Percentiles rank a stretch among this genome's conserved stretches.
These are phyloP conservation scores for Lichtheimia hyalospora DNA, from an alignment of 371 early-diverging fungal species.

Conservation along the genomic window DNA sequence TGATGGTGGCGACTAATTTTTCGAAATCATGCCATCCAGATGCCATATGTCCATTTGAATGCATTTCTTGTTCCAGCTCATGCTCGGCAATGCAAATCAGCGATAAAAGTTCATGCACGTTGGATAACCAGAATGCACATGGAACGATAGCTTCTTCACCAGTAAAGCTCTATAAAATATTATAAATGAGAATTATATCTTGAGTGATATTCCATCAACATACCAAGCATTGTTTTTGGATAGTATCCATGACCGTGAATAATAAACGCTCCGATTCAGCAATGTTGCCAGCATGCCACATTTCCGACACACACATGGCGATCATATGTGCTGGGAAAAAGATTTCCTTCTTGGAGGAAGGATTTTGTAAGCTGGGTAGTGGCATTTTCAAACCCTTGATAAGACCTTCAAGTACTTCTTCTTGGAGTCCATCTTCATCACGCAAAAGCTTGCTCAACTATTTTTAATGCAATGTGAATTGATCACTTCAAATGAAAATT, in stretches of 20 bases:
- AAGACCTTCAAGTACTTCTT: constrained; percentile 87
- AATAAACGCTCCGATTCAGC: constrained; percentile 80
- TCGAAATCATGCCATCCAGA: constrained; percentile 47
- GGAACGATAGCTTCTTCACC: constrained; percentile 64
- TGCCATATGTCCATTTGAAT: constrained; percentile 17
- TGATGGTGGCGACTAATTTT: constrained; percentile 47
- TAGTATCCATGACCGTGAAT: constrained; percentile 82
- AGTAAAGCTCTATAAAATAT: constrained; percentile 21
- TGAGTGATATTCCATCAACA: constrained; percentile 4
- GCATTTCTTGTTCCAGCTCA: constrained; percentile 32
- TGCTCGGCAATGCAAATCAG: constrained; percentile 42
- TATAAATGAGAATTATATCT: not conserved
- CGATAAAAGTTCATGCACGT: constrained; percentile 88
- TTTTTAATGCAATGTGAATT: not conserved
- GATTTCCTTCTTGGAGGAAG: constrained; percentile 82
- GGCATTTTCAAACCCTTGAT: constrained; percentile 88
- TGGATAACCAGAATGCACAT: constrained; percentile 89
- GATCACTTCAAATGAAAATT: too few relatives aligned
- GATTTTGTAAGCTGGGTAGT: constrained; percentile 78
- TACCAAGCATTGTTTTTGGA: constrained; percentile 76
- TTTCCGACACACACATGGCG: constrained; percentile 77
- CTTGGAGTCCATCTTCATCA: constrained; percentile 76
- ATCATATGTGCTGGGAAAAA: constrained; percentile 94
- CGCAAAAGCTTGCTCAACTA: constrained; percentile 56
- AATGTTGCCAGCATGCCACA: constrained; percentile 78